Evolutionary conservation across 352 stramenopile genomes (phyloP), one percentile per base, ranked within the genome.

Genomic region (Pythium biforme): DNA sequence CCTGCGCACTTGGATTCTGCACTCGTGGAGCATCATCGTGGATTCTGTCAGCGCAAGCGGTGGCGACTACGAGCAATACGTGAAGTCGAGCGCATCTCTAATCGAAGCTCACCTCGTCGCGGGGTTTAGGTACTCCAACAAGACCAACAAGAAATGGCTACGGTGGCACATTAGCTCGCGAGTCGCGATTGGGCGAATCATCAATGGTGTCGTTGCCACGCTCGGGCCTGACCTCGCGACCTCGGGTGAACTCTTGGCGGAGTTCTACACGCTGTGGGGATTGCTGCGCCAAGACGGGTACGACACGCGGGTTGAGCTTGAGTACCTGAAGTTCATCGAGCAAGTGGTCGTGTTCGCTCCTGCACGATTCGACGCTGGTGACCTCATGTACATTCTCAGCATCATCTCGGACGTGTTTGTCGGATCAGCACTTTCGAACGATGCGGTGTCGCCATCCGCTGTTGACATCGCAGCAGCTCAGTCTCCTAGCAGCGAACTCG

Each of bases 281-380:
- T 45, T 94, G 47, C 70, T 95, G 23, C 84, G 87, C 19, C 73
- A 88, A 33, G 73, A 88, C 58, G 75, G 77, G 11, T 63, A 63
- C 22, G 81, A 94, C 25, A 59, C 79, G n/a, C 77, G 82, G 15
- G 66, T 94, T 4, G 83, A 94, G 51, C 70, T 90, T 20, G 83
- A 92, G 57, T 92, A 85, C 48, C 76, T 92, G 34, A 83, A 80
- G 48, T 94, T 93, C 27, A 60, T 94, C 33, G 81, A 94, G 64
- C 87, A 95, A 76, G 69, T 95, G 5, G 81, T 92, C 0, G 81
- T 94, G 34, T 92, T 94, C 53, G 81, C 81, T 23, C 87, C 87
- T 0, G 70, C 70, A 11, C 72, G 78, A 19, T 90, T 94, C 46
- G 78, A 79, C 37, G 60, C 54, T 25, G 64, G 49, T 27, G 77